Evolutionary conservation across 116 monocot genomes (phyloP).

Genomic region (Dioscorea cayenensis): DNA sequence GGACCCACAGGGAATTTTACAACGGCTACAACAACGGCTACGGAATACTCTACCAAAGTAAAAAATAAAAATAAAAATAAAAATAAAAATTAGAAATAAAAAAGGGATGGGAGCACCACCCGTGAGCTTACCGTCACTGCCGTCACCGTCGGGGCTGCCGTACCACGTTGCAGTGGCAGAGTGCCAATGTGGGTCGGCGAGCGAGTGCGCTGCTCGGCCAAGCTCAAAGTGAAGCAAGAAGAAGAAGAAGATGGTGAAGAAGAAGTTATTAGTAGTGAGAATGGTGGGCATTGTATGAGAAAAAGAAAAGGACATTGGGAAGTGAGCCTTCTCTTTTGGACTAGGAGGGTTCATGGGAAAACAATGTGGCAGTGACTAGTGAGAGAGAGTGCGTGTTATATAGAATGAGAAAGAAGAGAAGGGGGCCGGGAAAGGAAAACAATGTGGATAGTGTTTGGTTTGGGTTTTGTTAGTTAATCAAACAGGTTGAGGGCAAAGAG

Average conservation of each 20-base stretch:
- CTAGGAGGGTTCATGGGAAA: no score
- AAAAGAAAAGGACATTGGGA: neutral
- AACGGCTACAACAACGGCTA: constrained; percentile 1
- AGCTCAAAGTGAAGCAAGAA: neutral
- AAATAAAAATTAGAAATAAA: neutral
- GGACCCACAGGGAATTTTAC: no score
- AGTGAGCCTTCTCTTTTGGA: neutral
- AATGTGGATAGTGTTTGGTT: neutral
- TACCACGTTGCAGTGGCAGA: constrained; percentile 95
- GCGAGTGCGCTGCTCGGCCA: neutral
- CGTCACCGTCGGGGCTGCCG: constrained; percentile 85
- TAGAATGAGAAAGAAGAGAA: neutral
- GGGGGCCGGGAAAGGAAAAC: neutral
- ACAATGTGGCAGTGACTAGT: neutral
- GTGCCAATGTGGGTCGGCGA: constrained; percentile 53
- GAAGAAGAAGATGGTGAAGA: neutral
- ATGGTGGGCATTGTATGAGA: neutral
- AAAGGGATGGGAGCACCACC: neutral
- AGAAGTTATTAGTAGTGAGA: neutral
- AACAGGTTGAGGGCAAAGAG: neutral
- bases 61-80: neutral
- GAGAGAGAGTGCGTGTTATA: neutral
- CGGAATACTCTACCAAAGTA: neutral
- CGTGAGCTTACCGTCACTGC: constrained; percentile 64
- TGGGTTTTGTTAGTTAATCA: no score